Evolutionary conservation across 140 eudicot genomes (phyloP).

Genomic region (Ambrosia hybrid): DNA sequence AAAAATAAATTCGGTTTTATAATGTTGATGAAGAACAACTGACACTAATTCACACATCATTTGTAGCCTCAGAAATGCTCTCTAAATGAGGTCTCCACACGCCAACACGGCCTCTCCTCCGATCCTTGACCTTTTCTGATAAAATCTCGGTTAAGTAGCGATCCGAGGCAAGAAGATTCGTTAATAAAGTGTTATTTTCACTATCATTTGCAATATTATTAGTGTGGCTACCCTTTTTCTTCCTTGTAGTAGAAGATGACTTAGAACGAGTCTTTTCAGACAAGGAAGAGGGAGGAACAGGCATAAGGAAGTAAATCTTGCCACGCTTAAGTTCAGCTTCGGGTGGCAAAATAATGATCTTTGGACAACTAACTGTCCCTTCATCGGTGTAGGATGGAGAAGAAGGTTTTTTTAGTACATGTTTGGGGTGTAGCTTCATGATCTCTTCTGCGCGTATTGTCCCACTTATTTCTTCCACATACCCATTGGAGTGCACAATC

Average conservation of each 20-base stretch:
- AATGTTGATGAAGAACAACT: constrained; percentile 8
- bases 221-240: constrained; percentile 26
- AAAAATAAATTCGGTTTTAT: constrained; percentile 25
- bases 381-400: constrained; percentile 50
- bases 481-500: constrained; percentile 79
- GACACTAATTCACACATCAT: constrained; percentile 31
- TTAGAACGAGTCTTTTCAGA: constrained; percentile 40
- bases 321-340: constrained; percentile 92
- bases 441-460: constrained; percentile 61
- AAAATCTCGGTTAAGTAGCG: constrained; percentile 69
- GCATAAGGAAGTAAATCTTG: constrained; percentile 86
- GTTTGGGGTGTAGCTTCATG: constrained; percentile 74
- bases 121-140: constrained; percentile 70
- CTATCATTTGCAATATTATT: constrained; percentile 19
- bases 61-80: constrained; percentile 73
- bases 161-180: constrained; percentile 50
- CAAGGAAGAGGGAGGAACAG: constrained; percentile 50
- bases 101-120: constrained; percentile 72
- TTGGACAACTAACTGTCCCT: constrained; percentile 46
- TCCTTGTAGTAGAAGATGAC: constrained; percentile 37
- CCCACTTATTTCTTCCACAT: constrained; percentile 75
- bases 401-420: constrained; percentile 72
- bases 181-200: constrained; percentile 13
- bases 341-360: constrained; percentile 66
- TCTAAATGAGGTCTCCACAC: constrained; percentile 94